Evolutionary conservation across 352 stramenopile species (phyloP).

Genomic region (Peronospora farinosa): DNA sequence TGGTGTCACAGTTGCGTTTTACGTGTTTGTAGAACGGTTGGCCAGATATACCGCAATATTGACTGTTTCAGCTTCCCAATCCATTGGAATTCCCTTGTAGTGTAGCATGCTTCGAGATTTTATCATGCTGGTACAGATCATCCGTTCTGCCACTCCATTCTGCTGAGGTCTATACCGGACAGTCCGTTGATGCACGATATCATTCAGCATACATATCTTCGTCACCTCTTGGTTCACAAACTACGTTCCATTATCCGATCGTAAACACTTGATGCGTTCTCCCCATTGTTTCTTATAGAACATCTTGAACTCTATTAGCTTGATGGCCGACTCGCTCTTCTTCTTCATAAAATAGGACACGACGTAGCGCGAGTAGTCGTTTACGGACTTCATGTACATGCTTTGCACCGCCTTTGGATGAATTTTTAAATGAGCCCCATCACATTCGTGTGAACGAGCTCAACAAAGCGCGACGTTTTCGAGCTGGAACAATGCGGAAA

Average conservation of each 20-base stretch:
- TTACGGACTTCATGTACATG: not conserved
- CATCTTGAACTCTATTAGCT: not conserved
- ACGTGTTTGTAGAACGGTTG: not conserved
- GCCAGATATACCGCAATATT: not conserved
- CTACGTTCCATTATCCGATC: not conserved
- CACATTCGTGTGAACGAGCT: not conserved
- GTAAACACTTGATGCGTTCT: not conserved
- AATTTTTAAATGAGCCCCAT: not conserved
- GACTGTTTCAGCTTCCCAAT: not conserved
- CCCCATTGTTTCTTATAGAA: not conserved
- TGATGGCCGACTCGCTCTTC: not conserved
- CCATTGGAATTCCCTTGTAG: not conserved
- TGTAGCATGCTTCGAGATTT: not conserved
- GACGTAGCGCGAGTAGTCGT: not conserved
- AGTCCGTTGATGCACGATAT: slow-evolving; percentile 1
- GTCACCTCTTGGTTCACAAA: not conserved
- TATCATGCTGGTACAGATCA: not conserved
- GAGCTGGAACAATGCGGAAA: not conserved
- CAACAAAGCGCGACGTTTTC: not conserved
- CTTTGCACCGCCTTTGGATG: not conserved
- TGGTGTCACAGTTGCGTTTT: too few species aligned
- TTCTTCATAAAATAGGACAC: not conserved
- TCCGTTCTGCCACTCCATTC: slow-evolving; percentile 1
- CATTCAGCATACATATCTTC: not conserved
- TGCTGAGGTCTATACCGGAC: slow-evolving; percentile 1